Evolutionary conservation across 441 rosid species (phyloP).

Genomic region (Populus hybrid): DNA sequence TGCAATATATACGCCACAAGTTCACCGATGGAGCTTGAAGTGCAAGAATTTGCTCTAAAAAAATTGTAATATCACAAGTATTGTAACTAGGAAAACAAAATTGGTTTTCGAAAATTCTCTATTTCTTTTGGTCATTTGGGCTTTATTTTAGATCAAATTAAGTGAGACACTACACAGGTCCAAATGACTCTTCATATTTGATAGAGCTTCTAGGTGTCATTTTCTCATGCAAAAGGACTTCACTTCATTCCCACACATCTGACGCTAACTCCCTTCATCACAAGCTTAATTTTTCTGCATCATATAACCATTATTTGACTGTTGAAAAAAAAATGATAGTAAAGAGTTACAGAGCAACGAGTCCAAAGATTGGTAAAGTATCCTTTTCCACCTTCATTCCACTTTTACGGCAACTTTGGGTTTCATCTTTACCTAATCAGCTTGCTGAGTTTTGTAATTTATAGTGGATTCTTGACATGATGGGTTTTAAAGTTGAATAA

Average conservation of each 20-base stretch:
- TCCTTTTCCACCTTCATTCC: not conserved
- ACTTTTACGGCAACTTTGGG: not conserved
- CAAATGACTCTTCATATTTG: not conserved
- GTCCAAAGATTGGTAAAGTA: not conserved
- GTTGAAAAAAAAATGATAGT: no score
- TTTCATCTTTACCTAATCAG: not conserved
- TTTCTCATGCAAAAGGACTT: not conserved
- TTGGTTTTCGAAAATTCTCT: not conserved
- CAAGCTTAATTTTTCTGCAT: not conserved
- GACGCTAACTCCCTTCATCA: not conserved
- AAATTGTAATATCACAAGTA: not conserved
- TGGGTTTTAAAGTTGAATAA: not conserved
- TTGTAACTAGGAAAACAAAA: not conserved
- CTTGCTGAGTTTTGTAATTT: not conserved
- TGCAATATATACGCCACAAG: not conserved
- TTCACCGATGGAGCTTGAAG: not conserved
- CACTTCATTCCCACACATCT: not conserved
- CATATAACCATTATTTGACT: not conserved
- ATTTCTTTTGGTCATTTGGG: not conserved
- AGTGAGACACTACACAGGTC: not conserved
- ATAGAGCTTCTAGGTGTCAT: not conserved
- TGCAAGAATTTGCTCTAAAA: not conserved
- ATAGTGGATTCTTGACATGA: not conserved
- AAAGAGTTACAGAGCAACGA: no score
- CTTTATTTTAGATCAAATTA: not conserved